Conservation (phyloP, 2,329 filamentous ascomycete genomes). For the Cytospora piceicola region DNA sequence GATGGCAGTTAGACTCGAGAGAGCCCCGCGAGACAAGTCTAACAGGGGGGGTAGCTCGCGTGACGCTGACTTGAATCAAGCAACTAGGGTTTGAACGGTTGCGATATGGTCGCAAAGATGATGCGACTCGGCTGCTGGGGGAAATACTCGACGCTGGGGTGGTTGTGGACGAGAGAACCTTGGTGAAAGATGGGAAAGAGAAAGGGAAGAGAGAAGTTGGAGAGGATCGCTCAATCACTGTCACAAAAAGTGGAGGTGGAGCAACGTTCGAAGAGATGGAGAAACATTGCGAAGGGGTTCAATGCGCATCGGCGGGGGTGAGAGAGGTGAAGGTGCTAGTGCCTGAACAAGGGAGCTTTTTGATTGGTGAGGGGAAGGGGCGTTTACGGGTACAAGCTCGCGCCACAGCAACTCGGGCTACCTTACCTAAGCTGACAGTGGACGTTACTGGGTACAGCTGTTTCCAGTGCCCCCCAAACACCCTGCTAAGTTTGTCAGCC, state of each 20-base stretch:
- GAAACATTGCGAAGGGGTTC: conserved; percentile 4
- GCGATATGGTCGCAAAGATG: conserved; percentile 19
- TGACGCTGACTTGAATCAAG: conserved; percentile 8
- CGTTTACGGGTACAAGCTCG: neutral
- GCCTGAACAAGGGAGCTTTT: neutral
- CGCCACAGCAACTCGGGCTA: neutral
- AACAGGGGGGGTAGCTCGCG: conserved; percentile 7
- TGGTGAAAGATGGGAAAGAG: neutral
- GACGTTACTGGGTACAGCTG: too few relatives aligned
- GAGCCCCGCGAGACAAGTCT: neutral
- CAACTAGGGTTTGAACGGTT: neutral
- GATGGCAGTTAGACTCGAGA: neutral
- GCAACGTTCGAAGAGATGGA: conserved; percentile 17
- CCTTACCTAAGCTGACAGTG: neutral
- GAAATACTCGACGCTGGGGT: neutral
- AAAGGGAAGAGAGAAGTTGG: conserved; percentile 15
- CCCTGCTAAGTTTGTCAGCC: neutral
- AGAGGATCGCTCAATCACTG: conserved; percentile 11
- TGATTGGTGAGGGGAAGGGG: neutral
- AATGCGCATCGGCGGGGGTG: conserved; percentile 10
- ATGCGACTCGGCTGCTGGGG: conserved; percentile 25
- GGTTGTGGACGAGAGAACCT: conserved; percentile 13
- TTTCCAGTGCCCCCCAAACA: too few relatives aligned
- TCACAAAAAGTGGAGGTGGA: conserved; percentile 28
- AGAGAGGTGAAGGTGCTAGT: neutral